Evolutionary conservation across 805 yeast genomes (phyloP), one percentile per base, ranked within the genome.

Genomic region (Candida manassasensis): DNA sequence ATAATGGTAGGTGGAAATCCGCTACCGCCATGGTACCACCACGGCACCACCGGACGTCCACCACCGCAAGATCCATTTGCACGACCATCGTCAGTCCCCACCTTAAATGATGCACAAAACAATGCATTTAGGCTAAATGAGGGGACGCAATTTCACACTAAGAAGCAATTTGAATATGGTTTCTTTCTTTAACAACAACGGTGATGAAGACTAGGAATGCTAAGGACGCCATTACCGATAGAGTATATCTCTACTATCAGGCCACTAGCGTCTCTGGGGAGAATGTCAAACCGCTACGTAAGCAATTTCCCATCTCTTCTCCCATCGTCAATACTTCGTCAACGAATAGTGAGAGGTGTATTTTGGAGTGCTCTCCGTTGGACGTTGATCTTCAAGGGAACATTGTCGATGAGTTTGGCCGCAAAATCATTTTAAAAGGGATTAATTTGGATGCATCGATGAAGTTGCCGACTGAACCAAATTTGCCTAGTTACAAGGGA

Each of bases 361-460:
- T 50, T 3, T 29, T 53, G 13, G 50, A 48, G 11, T 57, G 63
- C 37, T 35, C 39, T n/a, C 44, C 42, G 10, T 40, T 57, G 13
- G 37, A 40, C 22, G 44, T 52, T 4, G 50, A 52, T 34, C 47
- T 40, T 3, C 35, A 63, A 16, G 95, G 93, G 4, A 64, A 72
- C 39, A 78, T 89, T 52, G 59, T 75, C 2, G 67, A 63, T 37
- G 77, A 78, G 42, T 11, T 19, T 24, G 87, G 86, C 1, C 62
- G 93, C 27, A 63, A 64, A n/a, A 63, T 87, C 9, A 67, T 71
- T 9, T 59, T 88, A 19, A 77, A 82, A 45, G 97, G 97, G 1
- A 82, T 88, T 42, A 88, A 89, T 53, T 54, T 88, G 14, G 95
- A 87, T 43, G 81, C 84, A 0, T 73, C 80, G 21, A 68, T 82